A percentile compares a stretch with the other conserved stretches of the same genome.
phyloP scores from a whole-genome alignment of 192 early-diverging fungal genomes.

The Linnemannia elongata region DNA sequence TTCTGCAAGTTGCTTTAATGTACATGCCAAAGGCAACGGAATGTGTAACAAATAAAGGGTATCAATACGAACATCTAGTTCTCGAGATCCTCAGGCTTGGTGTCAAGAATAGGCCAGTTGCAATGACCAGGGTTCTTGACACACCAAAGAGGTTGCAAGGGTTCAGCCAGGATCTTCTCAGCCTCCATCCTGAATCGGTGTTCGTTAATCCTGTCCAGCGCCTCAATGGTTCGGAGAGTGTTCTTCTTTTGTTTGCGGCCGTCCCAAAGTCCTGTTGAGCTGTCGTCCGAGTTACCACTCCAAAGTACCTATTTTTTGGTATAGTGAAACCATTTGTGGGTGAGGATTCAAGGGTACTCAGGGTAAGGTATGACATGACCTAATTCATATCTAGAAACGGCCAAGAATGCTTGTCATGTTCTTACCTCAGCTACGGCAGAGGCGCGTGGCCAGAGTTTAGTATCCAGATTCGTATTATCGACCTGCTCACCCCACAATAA shows the following conservation, averaged over 20 bases:
- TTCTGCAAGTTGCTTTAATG: neutral
- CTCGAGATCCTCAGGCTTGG: constrained; percentile 15
- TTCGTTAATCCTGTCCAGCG: constrained; percentile 75
- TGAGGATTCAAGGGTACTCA: neutral
- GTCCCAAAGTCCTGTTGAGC: constrained; percentile 58
- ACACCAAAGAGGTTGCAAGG: constrained; percentile 84
- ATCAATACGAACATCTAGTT: neutral
- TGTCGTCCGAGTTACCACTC: constrained; percentile 70
- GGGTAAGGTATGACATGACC: neutral
- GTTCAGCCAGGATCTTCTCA: constrained; percentile 75
- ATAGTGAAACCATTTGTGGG: neutral
- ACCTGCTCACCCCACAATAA: constrained; percentile 82
- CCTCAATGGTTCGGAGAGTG: constrained; percentile 69
- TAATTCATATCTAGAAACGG: neutral
- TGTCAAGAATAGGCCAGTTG: constrained; percentile 41
- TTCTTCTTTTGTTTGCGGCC: constrained; percentile 59
- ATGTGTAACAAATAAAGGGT: neutral
- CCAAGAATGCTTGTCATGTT: neutral
- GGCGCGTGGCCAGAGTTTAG: constrained; percentile 79
- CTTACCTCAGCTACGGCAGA: constrained; percentile 77
- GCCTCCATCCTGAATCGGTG: constrained; percentile 79
- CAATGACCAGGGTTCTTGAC: constrained; percentile 67
- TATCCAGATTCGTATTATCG: constrained; percentile 75
- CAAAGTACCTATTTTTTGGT: constrained; percentile 57
- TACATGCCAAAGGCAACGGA: too few relatives aligned